Evolutionary conservation across 1,284 basidiomycete genomes (phyloP), one percentile per base, ranked within the genome.

Genomic region (Sanghuangporus weigelae): DNA sequence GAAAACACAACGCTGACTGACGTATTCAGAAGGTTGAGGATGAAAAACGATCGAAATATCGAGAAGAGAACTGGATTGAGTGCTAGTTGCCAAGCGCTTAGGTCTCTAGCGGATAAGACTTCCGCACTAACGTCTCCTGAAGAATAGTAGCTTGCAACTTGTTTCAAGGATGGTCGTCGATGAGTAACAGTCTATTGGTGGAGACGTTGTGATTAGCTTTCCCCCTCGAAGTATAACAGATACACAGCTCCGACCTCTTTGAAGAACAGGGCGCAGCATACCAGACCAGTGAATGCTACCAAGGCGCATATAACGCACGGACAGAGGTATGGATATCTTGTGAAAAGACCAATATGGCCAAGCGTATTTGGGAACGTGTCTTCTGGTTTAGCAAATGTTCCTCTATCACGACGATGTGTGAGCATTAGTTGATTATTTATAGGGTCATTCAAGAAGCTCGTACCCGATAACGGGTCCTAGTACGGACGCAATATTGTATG

Each of bases 291-390:
- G 16, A 63, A 35, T 7, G 64, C 55, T 11, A 60, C 57, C 4
- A 65, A 16, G 11, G 67, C 66, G 14, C 67, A 60, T 10, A 67
- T 50, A 11, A 60, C 46, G 56, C 71, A 72, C 35, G 70, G 69
- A 19, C 71, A 64, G 48, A 72, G 68, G 57, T 71, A 72, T 2
- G 71, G 71, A 59, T 69, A 68, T 6, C 57, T 51, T 19, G 50
- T 40, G 63, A 69, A 70, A 55, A 72, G 35, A 21, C 42, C 56
- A 64, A 72, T 19, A 63, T 23, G n/a, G 42, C 62, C 42, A 42
- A 70, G 40, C 67, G 64, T 42, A 59, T 64, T 44, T 67, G 63
- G 44, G 65, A 68, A 38, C 68, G 68, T 35, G 62, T 64, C n/a
- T 66, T 62, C 36, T 64, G 63, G 40, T 59, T 64, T 53, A 60